Base-by-base conservation (phyloP, 2,329 filamentous ascomycete genomes). In the Monosporascus sp. region DNA sequence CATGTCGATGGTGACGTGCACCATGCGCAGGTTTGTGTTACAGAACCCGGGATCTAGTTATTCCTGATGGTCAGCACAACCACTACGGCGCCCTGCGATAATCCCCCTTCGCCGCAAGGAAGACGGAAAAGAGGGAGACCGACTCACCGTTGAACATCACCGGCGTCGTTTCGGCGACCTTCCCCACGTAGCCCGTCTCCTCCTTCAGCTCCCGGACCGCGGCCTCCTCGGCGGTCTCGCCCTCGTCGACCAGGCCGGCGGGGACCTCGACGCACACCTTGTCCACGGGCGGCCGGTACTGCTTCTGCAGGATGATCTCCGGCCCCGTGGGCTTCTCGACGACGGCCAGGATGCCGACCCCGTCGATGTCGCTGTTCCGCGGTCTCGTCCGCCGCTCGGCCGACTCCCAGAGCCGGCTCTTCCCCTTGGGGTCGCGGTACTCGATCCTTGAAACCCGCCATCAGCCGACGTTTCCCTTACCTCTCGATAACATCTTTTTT, bases 1-100 rank as follows among this genome's bases (percentile, higher is more conserved):
- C 77, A 88, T 82, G 68, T 93, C 87, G 58, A 93, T 81, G 1
- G 76, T 79, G 43, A 92, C 82, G 64, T 92, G 88, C 15, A 92
- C 83, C 79, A 87, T 85, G 51, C 79, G 77, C 43, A 85, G 71
- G 61, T 86, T 87, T 5, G 84, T 86, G 65, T 85, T 86, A 68
- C 81, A 86, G 66, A 87, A 85, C 11, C 82, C 82, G 4, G 82
- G 81, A 64, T 85, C 78, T 77, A 22, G 41, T 11, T 9, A 28
- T 37, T 8, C n/a, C 1, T 51, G 7, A 54, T 63, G 26, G 60
- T 59, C 46, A 60, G 54, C 31, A 14, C 31, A 5, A 14, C 5
- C 31, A 14, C 31, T 5, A 35, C 31, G 31, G 9, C 5, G 11
- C n/a, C 37, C 41, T 28, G n/a, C 28, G 48, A 24, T 37, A 46